Percentiles rank a stretch among this genome's conserved stretches.
phyloP scores from a whole-genome alignment of 2,329 filamentous ascomycete genomes.

The Claviceps pazoutovae region DNA sequence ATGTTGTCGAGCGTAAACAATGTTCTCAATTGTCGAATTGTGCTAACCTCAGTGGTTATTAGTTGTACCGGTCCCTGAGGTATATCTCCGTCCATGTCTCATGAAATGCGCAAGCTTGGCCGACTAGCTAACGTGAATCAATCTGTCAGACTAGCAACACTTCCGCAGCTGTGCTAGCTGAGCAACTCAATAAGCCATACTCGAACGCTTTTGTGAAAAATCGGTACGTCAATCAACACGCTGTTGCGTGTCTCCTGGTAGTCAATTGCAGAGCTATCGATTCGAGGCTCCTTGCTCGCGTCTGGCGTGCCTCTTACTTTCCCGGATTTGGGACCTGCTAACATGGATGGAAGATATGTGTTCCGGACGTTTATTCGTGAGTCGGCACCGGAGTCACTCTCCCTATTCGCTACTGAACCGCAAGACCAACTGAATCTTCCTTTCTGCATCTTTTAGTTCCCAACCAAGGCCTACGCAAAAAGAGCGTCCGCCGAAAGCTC shows the following conservation, averaged over 20 bases:
- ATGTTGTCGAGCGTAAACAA: constrained; percentile 11
- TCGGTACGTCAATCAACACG: constrained; percentile 50
- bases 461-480: constrained; percentile 43
- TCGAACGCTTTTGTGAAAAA: constrained; percentile 81
- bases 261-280: neutral
- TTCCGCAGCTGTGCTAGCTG: constrained; percentile 63
- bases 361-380: constrained; percentile 8
- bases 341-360: constrained; percentile 2
- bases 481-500: constrained; percentile 79
- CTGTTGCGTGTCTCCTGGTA: neutral
- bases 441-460: neutral
- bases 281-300: neutral
- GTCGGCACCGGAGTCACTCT: neutral
- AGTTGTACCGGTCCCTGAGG: constrained; percentile 58
- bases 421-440: neutral
- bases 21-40: neutral
- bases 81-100: constrained; percentile 6
- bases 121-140: neutral
- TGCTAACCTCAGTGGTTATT: neutral
- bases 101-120: too few relatives aligned
- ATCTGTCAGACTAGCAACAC: constrained; percentile 52
- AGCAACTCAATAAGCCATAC: constrained; percentile 61
- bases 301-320: neutral
- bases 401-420: too few relatives aligned
- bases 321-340: neutral